Evolutionary conservation across 495 filamentous ascomycete species (phyloP).

Genomic region (Penicillium ochrochloron): DNA sequence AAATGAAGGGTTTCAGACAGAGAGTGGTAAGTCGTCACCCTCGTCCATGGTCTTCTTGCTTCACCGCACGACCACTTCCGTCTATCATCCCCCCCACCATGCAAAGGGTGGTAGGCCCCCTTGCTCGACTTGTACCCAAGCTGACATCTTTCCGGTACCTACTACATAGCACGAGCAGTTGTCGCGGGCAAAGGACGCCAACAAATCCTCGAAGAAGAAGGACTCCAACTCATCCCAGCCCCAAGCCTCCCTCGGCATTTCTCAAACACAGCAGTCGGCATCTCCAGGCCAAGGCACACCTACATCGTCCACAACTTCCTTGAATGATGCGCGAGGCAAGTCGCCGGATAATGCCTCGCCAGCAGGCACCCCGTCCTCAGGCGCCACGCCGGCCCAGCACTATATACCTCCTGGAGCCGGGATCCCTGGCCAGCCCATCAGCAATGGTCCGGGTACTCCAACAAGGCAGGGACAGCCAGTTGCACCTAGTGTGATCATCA

Average conservation of each 20-base stretch:
- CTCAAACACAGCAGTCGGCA: slow-evolving; percentile 61
- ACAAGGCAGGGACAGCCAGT: slow-evolving; percentile 67
- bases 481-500: slow-evolving; percentile 92
- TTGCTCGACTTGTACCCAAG: slow-evolving; percentile 17
- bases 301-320: slow-evolving; percentile 82
- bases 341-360: slow-evolving; percentile 66
- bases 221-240: slow-evolving; percentile 73
- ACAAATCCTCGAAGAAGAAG: slow-evolving; percentile 94
- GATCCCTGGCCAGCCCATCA: slow-evolving; percentile 43
- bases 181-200: slow-evolving; percentile 90
- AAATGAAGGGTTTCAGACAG: slow-evolving; percentile 98
- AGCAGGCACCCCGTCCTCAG: slow-evolving; percentile 35
- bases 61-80: slow-evolving; percentile 27
- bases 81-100: slow-evolving; percentile 21
- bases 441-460: slow-evolving; percentile 70
- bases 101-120: slow-evolving; percentile 17
- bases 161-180: slow-evolving; percentile 74
- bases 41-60: slow-evolving; percentile 13
- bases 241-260: slow-evolving; percentile 41
- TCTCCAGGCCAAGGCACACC: slow-evolving; percentile 71
- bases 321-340: slow-evolving; percentile 86
- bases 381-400: slow-evolving; percentile 40
- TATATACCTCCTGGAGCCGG: slow-evolving; percentile 39
- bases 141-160: slow-evolving; percentile 42
- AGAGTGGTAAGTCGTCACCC: slow-evolving; percentile 79